These are phyloP conservation scores for Porodaedalea pini DNA, from an alignment of 1,284 basidiomycete genomes.

Conservation along the genomic window DNA sequence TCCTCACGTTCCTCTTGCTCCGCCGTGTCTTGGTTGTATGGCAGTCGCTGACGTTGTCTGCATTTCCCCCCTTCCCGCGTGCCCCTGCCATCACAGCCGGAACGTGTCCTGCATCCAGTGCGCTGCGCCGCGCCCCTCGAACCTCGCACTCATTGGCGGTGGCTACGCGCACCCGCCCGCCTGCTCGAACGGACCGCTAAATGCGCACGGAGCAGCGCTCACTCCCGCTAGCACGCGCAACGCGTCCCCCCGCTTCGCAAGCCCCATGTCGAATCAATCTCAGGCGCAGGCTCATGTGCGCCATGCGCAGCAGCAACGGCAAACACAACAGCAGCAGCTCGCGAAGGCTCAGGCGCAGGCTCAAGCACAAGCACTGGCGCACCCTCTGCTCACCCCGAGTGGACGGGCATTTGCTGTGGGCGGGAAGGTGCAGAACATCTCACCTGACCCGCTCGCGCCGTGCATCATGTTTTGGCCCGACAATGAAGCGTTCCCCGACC, in stretches of 20 bases:
- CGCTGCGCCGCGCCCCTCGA: constrained; percentile 52
- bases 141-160: constrained; percentile 28
- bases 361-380: constrained; percentile 34
- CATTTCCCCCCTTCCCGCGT: not conserved
- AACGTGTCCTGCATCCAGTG: constrained; percentile 73
- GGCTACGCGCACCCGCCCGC: constrained; percentile 23
- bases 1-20: constrained; percentile 6
- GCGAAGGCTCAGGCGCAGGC: constrained; percentile 14
- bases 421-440: constrained; percentile 74
- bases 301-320: constrained; percentile 20
- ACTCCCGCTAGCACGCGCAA: constrained; percentile 27
- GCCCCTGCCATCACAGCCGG: constrained; percentile 45
- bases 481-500: constrained; percentile 74
- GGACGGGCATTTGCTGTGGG: constrained; percentile 68
- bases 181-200: not conserved
- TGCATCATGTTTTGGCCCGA: constrained; percentile 86
- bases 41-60: constrained; percentile 10
- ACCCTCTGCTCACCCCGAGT: constrained; percentile 73
- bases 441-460: constrained; percentile 60
- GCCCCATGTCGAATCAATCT: not conserved
- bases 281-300: constrained; percentile 2
- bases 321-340: constrained; percentile 17
- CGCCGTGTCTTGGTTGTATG: constrained; percentile 27
- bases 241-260: constrained; percentile 34
- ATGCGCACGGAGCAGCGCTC: constrained; percentile 10